Evolutionary conservation across 805 yeast species (phyloP), one percentile per base, ranked within the genome.

Genomic region (Wickerhamomyces hampshirensis): DNA sequence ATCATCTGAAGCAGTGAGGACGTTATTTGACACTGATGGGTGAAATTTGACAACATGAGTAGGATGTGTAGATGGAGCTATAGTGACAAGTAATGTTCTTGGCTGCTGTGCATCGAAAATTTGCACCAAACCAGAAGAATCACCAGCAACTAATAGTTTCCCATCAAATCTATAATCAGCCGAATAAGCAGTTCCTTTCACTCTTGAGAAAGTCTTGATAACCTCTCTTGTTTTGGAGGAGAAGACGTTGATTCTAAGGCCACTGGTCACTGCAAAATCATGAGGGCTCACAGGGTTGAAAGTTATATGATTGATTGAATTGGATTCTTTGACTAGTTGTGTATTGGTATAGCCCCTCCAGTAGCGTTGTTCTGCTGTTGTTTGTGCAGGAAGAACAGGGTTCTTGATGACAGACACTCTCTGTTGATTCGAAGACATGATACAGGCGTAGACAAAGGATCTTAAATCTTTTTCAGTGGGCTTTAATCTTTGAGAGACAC

Each of bases 211-310:
- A 0, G 96, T 88, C 62, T 86, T 86, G 27, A 77, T 69, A 4
- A 89, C 96, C 55, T 87, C 95, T 51, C 97, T 73, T 0, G 98
- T 93, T 59, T 86, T 86, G n/a, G 96, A 81, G 0, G 95, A 84
- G 53, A 91, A 85, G 7, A 93, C 77, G 59, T 93, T 98, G 39
- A 93, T 84, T 55, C 97, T 72, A 0, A 97, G 83, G 14, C 95
- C 80, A 21, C 94, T 79, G 1, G 97, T 84, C 24, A 93, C 85
- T 17, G 97, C 98, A 64, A 91, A 84, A 62, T 93, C 96, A 56
- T 85, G 80, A 5, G 96, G 95, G 12, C 80, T 65, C 26, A 70
- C 72, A 2, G 96, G 96, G 56, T 84, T 88, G 70, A 93, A 93
- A 45, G 80, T 73, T 37, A 93, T 80, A 56, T 87, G 94, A 24